Percentiles rank a stretch among this genome's conserved stretches.
Evolutionary conservation across 345 rosid species (phyloP).

Genomic region (Syzygium grande): DNA sequence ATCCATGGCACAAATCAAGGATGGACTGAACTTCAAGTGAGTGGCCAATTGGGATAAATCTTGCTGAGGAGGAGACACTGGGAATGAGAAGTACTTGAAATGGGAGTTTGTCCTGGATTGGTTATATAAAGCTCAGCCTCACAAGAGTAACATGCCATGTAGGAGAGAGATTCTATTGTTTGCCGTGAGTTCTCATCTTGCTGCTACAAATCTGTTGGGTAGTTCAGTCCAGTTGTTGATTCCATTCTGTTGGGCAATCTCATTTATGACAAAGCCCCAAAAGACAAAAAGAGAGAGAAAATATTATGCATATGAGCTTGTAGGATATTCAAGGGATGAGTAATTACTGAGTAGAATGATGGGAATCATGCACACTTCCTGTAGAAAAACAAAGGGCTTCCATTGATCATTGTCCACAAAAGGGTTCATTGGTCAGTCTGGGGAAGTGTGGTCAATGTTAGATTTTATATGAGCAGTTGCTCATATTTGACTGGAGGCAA

Average conservation of each 20-base stretch:
- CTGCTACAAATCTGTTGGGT: background rate
- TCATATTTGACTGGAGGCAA: background rate
- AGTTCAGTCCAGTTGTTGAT: background rate
- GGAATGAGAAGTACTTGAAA: background rate
- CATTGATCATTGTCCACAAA: background rate
- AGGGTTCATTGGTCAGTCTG: background rate
- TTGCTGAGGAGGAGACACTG: background rate
- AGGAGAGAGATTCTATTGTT: background rate
- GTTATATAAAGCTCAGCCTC: background rate
- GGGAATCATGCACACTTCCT: background rate
- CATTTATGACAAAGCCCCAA: background rate
- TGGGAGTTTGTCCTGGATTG: background rate
- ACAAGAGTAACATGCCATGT: constrained; percentile 4
- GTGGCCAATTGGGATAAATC: background rate
- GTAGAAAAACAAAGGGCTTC: background rate
- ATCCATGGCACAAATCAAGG: constrained; percentile 4
- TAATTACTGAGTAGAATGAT: background rate
- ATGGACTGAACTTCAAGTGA: background rate
- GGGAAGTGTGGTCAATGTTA: background rate
- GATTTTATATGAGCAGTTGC: background rate
- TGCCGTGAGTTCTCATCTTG: background rate
- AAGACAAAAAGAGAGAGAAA: background rate
- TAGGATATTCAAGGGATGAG: background rate
- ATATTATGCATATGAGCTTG: background rate
- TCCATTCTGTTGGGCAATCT: background rate